Evolutionary conservation across 495 filamentous ascomycete genomes (phyloP).

Genomic region (Geoglossum glabrum): DNA sequence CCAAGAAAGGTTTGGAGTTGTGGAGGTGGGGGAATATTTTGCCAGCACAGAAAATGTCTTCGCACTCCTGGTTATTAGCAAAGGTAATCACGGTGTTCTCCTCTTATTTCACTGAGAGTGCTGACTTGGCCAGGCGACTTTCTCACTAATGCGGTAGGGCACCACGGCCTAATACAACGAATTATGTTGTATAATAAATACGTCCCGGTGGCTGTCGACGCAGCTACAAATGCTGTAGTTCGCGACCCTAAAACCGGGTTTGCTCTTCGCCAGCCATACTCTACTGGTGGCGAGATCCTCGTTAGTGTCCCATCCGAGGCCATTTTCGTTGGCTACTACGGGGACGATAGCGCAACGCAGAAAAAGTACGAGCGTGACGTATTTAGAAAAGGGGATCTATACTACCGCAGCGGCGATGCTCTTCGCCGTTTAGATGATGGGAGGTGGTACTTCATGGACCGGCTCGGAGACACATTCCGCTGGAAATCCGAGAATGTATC

Average conservation of each 20-base stretch:
- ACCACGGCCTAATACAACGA: slow-evolving; percentile 43
- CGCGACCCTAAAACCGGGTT: background rate
- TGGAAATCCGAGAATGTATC: slow-evolving; percentile 77
- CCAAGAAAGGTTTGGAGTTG: slow-evolving; percentile 26
- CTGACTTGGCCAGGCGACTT: background rate
- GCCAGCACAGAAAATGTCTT: slow-evolving; percentile 21
- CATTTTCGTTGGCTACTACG: slow-evolving; percentile 51
- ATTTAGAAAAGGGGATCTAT: slow-evolving; percentile 55
- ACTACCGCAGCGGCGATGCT: slow-evolving; percentile 57
- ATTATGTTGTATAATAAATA: slow-evolving; percentile 27
- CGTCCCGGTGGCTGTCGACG: slow-evolving; percentile 33
- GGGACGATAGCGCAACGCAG: slow-evolving; percentile 40
- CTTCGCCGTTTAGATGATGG: slow-evolving; percentile 43
- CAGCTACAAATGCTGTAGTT: background rate
- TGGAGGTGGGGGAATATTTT: slow-evolving; percentile 22
- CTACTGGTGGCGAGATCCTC: slow-evolving; percentile 55
- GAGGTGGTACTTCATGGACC: slow-evolving; percentile 61
- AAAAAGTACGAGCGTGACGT: slow-evolving; percentile 54
- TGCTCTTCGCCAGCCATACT: slow-evolving; percentile 38
- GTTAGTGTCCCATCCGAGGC: slow-evolving; percentile 38
- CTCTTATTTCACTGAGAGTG: slow-evolving; percentile 1
- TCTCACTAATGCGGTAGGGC: slow-evolving; percentile 41
- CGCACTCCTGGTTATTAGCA: slow-evolving; percentile 13
- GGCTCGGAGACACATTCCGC: slow-evolving; percentile 59
- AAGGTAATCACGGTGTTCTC: slow-evolving; percentile 3